Evolutionary conservation across 1,284 basidiomycete species (phyloP).

Genomic region (Trametes pubescens): DNA sequence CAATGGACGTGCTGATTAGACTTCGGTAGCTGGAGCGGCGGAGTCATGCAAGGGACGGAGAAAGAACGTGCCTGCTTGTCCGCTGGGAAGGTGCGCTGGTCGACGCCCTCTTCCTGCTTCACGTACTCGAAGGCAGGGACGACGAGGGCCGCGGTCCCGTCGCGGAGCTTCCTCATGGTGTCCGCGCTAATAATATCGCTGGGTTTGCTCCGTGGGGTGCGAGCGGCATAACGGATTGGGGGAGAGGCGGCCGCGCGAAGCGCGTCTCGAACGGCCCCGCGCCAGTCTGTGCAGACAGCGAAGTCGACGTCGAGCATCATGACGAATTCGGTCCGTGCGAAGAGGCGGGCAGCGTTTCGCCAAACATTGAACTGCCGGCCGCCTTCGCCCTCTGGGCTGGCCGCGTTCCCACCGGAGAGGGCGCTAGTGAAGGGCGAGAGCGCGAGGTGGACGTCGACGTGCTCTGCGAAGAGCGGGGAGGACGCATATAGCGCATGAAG

Average conservation of each 20-base stretch:
- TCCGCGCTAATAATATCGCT: conserved; percentile 38
- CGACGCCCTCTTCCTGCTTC: conserved; percentile 65
- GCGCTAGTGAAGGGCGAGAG: conserved; percentile 70
- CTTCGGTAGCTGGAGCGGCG: conserved; percentile 1
- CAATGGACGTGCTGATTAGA: not conserved
- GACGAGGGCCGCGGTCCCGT: conserved; percentile 72
- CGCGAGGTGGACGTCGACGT: conserved; percentile 89
- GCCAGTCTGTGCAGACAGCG: conserved; percentile 81
- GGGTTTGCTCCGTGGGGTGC: conserved; percentile 20
- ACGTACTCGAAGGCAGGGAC: conserved; percentile 83
- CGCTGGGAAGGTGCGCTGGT: conserved; percentile 66
- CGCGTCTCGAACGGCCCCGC: conserved; percentile 55
- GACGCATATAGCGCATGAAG: conserved; percentile 72
- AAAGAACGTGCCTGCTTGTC: conserved; percentile 62
- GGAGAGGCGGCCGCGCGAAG: conserved; percentile 29
- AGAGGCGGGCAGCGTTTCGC: conserved; percentile 84
- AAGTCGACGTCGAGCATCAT: conserved; percentile 94
- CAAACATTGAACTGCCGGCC: conserved; percentile 87
- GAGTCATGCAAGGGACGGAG: not conserved
- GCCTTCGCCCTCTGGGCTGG: conserved; percentile 38
- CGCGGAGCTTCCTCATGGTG: conserved; percentile 48
- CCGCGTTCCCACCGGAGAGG: conserved; percentile 18
- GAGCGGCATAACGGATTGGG: conserved; percentile 30
- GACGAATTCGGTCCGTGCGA: conserved; percentile 81
- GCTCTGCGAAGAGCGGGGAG: conserved; percentile 65